These are phyloP conservation scores for Dalechampia spathulata DNA, from an alignment of 441 rosid genomes.

Conservation along the genomic window DNA sequence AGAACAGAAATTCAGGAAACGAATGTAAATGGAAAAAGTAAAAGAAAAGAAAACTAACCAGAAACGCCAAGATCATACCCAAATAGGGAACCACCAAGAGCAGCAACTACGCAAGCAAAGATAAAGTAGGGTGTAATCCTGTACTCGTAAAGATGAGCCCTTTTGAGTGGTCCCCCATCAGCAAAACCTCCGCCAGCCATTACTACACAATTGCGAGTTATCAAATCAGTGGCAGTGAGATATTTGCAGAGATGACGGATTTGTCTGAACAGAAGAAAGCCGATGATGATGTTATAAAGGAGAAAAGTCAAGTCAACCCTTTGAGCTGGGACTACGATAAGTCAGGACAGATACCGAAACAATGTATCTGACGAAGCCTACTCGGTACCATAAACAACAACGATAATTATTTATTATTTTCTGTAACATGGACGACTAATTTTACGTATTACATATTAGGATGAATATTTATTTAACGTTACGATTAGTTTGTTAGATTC, in stretches of 20 bases:
- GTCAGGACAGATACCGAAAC: background rate
- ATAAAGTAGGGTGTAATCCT: constrained; percentile 51
- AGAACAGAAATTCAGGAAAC: too few species aligned
- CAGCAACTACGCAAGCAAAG: constrained; percentile 54
- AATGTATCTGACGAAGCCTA: background rate
- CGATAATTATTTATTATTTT: too few species aligned
- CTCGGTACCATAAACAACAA: too few species aligned
- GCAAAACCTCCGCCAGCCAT: constrained; percentile 70
- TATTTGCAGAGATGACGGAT: too few species aligned
- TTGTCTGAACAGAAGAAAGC: background rate
- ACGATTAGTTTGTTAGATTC: too few species aligned
- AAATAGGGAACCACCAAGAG: constrained; percentile 70
- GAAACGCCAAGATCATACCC: constrained; percentile 88
- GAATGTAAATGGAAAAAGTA: background rate
- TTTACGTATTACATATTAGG: too few species aligned
- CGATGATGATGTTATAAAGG: background rate
- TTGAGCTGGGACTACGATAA: background rate
- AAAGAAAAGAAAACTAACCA: constrained; percentile 27
- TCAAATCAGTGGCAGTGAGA: too few species aligned
- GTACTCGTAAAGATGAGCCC: constrained; percentile 73
- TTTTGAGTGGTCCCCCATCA: constrained; percentile 34
- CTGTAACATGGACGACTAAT: too few species aligned
- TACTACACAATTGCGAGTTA: too few species aligned
- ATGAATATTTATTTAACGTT: too few species aligned
- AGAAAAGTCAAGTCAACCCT: background rate